phyloP scores from a whole-genome alignment of 768 basidiomycete species.

The Psilocybe tampanensis region DNA sequence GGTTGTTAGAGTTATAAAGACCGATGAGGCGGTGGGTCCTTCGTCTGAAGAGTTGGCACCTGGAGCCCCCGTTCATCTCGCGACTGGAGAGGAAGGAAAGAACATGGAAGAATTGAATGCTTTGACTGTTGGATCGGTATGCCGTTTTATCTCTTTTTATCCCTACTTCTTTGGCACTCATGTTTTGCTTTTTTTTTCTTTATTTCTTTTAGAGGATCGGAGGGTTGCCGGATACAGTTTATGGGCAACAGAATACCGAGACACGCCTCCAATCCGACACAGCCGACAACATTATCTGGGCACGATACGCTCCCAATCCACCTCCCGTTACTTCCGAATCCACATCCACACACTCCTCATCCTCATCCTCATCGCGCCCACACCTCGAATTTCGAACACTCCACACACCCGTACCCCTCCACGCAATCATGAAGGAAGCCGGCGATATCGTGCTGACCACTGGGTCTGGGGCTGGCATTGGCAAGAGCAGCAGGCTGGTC shows the following conservation, averaged over 20 bases:
- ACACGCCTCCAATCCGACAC: slow-evolving; percentile 77
- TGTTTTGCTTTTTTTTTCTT: background rate
- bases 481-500: slow-evolving; percentile 44
- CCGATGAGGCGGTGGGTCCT: slow-evolving; percentile 27
- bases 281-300: slow-evolving; percentile 82
- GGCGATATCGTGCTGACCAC: slow-evolving; percentile 12
- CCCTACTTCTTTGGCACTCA: background rate
- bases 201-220: slow-evolving; percentile 29
- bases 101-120: slow-evolving; percentile 37
- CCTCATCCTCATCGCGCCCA: slow-evolving; percentile 38
- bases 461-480: too few relatives aligned
- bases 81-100: slow-evolving; percentile 22
- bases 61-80: slow-evolving; percentile 26
- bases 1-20: slow-evolving; percentile 65
- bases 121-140: slow-evolving; percentile 51
- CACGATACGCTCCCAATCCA: slow-evolving; percentile 47
- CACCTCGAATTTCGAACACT: slow-evolving; percentile 67
- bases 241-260: slow-evolving; percentile 64
- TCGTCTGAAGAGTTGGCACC: slow-evolving; percentile 12
- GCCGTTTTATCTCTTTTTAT: slow-evolving; percentile 16
- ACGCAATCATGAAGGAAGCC: slow-evolving; percentile 55
- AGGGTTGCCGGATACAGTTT: slow-evolving; percentile 69
- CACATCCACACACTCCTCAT: slow-evolving; percentile 17
- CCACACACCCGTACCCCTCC: slow-evolving; percentile 60
- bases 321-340: slow-evolving; percentile 8